Evolutionary conservation across 352 stramenopile genomes (phyloP).

Genomic region (Phytopythium boreale): DNA sequence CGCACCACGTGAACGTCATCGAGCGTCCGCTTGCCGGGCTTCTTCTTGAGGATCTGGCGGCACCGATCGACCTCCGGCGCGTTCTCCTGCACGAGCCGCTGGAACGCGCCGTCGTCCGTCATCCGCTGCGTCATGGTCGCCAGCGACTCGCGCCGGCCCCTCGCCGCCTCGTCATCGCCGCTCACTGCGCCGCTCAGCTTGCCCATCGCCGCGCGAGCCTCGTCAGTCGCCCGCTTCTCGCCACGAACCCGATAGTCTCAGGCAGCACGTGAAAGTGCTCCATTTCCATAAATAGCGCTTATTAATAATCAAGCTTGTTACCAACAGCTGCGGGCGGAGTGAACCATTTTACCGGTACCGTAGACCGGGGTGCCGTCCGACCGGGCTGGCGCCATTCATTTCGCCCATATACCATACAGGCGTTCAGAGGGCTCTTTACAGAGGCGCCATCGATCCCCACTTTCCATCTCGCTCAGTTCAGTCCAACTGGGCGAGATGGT

Average conservation of each 20-base stretch:
- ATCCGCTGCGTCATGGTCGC: slow-evolving; percentile 45
- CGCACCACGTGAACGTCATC: slow-evolving; percentile 72
- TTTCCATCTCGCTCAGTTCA: too few species aligned
- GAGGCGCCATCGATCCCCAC: too few species aligned
- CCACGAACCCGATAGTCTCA: background rate
- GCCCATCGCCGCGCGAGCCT: background rate
- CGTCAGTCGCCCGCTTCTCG: too few species aligned
- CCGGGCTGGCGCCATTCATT: too few species aligned
- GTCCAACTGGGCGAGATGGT: background rate
- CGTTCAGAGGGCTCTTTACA: too few species aligned
- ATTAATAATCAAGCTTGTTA: too few species aligned
- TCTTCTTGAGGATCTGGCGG: slow-evolving; percentile 52
- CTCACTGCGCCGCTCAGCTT: background rate
- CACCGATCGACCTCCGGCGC: slow-evolving; percentile 47
- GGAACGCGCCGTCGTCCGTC: slow-evolving; percentile 35
- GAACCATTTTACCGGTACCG: too few species aligned
- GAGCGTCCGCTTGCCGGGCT: slow-evolving; percentile 47
- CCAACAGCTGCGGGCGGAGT: too few species aligned
- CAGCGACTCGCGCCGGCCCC: slow-evolving; percentile 31
- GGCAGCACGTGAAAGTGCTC: background rate
- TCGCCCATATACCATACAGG: too few species aligned
- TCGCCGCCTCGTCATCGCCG: slow-evolving; percentile 3
- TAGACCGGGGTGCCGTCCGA: too few species aligned
- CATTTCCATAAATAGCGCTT: background rate
- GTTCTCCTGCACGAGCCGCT: slow-evolving; percentile 37